Conservation (phyloP, 2,329 filamentous ascomycete genomes). For the Mollisiaceae sp. region DNA sequence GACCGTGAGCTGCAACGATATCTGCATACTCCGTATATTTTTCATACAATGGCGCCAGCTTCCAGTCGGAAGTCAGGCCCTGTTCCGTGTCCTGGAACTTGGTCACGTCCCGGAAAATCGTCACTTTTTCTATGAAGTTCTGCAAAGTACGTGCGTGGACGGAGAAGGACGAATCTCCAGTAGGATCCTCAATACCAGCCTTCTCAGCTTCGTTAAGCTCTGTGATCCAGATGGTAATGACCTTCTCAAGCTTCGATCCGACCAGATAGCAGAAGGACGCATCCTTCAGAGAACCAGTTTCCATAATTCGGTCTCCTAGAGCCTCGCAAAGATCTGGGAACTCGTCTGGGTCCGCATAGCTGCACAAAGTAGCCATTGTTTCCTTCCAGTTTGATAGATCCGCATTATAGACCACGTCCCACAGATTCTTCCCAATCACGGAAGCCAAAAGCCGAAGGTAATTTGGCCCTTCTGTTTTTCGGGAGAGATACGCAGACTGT, state of each 20-base stretch:
- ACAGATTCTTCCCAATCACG: conserved; percentile 94
- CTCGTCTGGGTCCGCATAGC: conserved; percentile 87
- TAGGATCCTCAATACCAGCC: conserved; percentile 70
- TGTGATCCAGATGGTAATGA: conserved; percentile 90
- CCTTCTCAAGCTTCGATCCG: conserved; percentile 96
- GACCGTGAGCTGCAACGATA: conserved; percentile 88
- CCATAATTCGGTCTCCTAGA: conserved; percentile 87
- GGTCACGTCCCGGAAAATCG: conserved; percentile 91
- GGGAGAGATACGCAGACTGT: conserved; percentile 86
- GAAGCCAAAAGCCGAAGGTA: conserved; percentile 90
- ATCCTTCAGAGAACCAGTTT: conserved; percentile 79
- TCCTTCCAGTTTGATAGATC: conserved; percentile 95
- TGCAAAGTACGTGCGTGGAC: conserved; percentile 89
- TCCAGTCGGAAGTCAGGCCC: conserved; percentile 78
- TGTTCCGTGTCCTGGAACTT: conserved; percentile 86
- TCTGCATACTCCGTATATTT: conserved; percentile 98
- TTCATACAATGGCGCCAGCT: conserved; percentile 84
- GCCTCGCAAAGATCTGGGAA: conserved; percentile 96
- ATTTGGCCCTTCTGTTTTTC: conserved; percentile 82
- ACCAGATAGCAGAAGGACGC: conserved; percentile 96
- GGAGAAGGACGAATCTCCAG: conserved; percentile 83
- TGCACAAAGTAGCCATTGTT: conserved; percentile 93
- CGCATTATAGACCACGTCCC: conserved; percentile 97
- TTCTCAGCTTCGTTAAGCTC: conserved; percentile 87
- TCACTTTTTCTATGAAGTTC: conserved; percentile 97